phyloP scores from a whole-genome alignment of 805 yeast species.

The Kluyveromyces aestuarii region DNA sequence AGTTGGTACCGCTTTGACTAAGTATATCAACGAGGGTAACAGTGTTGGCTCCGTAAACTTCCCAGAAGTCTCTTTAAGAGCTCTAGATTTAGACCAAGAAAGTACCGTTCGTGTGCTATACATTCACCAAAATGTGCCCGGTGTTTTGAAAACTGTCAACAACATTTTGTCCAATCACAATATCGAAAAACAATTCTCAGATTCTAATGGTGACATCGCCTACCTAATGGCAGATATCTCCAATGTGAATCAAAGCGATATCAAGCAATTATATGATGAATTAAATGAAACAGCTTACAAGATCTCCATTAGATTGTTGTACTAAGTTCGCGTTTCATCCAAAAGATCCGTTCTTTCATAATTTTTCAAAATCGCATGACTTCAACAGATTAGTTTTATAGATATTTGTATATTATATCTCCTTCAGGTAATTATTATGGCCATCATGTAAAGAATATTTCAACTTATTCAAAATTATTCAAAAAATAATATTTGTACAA shows the following conservation, averaged over 20 bases:
- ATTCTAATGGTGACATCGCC: constrained; percentile 91
- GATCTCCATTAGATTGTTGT: constrained; percentile 82
- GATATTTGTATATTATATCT: background rate
- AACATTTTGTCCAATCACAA: constrained; percentile 90
- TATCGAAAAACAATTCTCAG: constrained; percentile 97
- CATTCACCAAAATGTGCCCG: constrained; percentile 96
- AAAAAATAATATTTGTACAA: too few species aligned
- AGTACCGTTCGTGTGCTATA: constrained; percentile 87
- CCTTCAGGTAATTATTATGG: background rate
- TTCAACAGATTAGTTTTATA: background rate
- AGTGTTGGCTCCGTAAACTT: constrained; percentile 94
- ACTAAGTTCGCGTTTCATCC: constrained; percentile 32
- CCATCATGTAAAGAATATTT: background rate
- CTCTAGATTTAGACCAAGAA: constrained; percentile 77
- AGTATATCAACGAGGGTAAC: constrained; percentile 92
- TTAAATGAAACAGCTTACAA: constrained; percentile 85
- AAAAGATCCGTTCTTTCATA: background rate
- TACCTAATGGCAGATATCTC: constrained; percentile 96
- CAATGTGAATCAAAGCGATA: constrained; percentile 72
- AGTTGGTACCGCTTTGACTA: constrained; percentile 77
- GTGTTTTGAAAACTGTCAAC: constrained; percentile 95
- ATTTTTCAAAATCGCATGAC: background rate
- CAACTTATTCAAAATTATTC: background rate
- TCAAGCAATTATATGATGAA: constrained; percentile 74
- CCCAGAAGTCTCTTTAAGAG: constrained; percentile 94